phyloP scores from a whole-genome alignment of 805 yeast genomes.

The Komagataella phaffii region DNA sequence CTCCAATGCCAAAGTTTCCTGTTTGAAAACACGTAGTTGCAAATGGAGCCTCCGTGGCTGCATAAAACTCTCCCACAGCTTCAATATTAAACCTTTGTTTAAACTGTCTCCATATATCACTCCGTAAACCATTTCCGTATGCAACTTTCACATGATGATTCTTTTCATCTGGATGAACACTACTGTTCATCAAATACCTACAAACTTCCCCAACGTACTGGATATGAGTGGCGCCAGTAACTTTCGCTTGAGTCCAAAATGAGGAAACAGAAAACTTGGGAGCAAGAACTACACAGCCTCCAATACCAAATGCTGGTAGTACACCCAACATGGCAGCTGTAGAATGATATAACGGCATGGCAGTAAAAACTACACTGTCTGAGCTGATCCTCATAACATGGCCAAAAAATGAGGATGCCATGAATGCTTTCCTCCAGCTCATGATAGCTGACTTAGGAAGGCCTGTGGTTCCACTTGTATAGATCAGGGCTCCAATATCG shows the following conservation, averaged over 20 bases:
- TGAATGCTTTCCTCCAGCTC: conserved; percentile 75
- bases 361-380: conserved; percentile 57
- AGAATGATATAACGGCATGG: conserved; percentile 94
- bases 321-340: conserved; percentile 85
- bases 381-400: conserved; percentile 46
- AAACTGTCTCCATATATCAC: conserved; percentile 78
- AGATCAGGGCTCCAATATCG: conserved; percentile 60
- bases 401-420: conserved; percentile 63
- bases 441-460: conserved; percentile 87
- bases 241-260: conserved; percentile 80
- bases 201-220: conserved; percentile 96
- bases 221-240: conserved; percentile 61
- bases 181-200: conserved; percentile 62
- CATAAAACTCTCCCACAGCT: conserved; percentile 82
- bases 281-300: conserved; percentile 68
- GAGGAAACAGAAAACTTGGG: conserved; percentile 72
- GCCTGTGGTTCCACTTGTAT: conserved; percentile 93
- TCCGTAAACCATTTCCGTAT: conserved; percentile 82
- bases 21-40: conserved; percentile 72
- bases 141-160: conserved; percentile 55
- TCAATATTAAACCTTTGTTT: conserved; percentile 63
- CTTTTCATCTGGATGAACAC: conserved; percentile 51
- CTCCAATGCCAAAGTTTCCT: conserved; percentile 77
- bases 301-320: conserved; percentile 42
- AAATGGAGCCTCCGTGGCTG: conserved; percentile 86